These are phyloP conservation scores for Xylaria flabelliformis DNA, from an alignment of 495 filamentous ascomycete species.

Conservation along the genomic window DNA sequence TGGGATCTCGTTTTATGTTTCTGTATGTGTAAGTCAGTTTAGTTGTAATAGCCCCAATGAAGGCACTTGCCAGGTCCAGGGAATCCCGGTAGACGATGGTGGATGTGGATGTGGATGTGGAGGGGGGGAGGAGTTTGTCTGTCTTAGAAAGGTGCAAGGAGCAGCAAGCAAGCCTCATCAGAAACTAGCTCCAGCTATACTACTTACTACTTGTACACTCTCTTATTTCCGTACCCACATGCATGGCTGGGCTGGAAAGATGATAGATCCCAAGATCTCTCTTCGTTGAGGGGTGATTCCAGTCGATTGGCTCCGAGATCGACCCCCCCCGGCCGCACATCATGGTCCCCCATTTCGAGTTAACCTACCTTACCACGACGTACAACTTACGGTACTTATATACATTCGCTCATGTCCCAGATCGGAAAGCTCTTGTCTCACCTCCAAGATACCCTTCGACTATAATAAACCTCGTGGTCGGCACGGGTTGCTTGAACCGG, in stretches of 20 bases:
- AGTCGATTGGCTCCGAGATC: conserved; percentile 33
- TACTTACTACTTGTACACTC: background rate
- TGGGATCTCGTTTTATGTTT: background rate
- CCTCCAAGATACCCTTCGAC: conserved; percentile 21
- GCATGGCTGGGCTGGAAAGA: conserved; percentile 18
- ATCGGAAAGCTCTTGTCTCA: conserved; percentile 23
- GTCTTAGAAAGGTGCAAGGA: conserved; percentile 23
- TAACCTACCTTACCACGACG: background rate
- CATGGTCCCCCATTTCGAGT: conserved; percentile 24
- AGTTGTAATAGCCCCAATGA: conserved; percentile 29
- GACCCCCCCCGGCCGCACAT: conserved; percentile 27
- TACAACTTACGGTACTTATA: conserved; percentile 2
- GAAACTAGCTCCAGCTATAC: conserved; percentile 16
- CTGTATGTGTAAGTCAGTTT: conserved; percentile 10
- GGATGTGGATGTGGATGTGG: background rate
- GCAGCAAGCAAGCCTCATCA: conserved; percentile 25
- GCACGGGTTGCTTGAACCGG: conserved; percentile 13
- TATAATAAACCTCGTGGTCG: conserved; percentile 27
- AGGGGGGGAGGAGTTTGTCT: background rate
- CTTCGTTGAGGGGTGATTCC: conserved; percentile 29
- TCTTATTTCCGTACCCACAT: conserved; percentile 33
- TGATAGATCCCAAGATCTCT: conserved; percentile 30
- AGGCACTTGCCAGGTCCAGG: conserved; percentile 23
- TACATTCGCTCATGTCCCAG: conserved; percentile 28
- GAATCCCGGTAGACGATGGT: conserved; percentile 8